Evolutionary conservation across 192 early-diverging fungal species (phyloP), one percentile per base, ranked within the genome.

Genomic region (Entomortierella parvispora): DNA sequence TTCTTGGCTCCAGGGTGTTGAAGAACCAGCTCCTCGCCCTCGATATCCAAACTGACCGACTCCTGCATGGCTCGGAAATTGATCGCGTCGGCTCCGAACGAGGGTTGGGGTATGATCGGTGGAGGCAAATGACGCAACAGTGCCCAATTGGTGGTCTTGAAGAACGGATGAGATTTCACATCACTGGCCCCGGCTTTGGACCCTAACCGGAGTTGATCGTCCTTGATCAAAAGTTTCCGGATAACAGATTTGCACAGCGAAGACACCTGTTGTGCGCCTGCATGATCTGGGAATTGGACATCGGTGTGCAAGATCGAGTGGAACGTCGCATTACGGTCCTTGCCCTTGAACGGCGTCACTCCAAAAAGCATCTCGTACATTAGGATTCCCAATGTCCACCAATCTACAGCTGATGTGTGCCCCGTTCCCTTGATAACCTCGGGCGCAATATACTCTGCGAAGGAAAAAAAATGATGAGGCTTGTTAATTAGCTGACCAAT

Each of bases 291-390:
- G 63, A 99, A 99, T 9, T 81, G 66, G 26, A 94, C 87, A 23
- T 96, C 94, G n/a, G 89, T 90, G 67, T 93, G 86, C 60, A 99
- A 71, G 44, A 99, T 92, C 75, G 95, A 94, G 58, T 86, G 77
- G 84, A 99, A 99, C 3, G 98, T 99, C 0, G 85, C 87, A 74
- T 97, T 96, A 34, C 98, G 86, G 81, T 93, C 91, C 40, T 80
- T 79, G 55, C 97, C 97, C 82, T 97, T 97, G 89, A 99, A 99
- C 23, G 98, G 98, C 20, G 96, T 99, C 34, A 87, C 93, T 26
- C 96, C 96, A 84, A 88, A 98, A 82, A 99, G 86, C 98, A 99
- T 98, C 79, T 99, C 98, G 70, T 96, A 99, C 37, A 98, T 93
- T 50, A 99, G 81, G 25, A 99, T 95, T 22, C 98, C 98, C n/a